Evolutionary conservation across 306 rosid genomes (phyloP).

Genomic region (Acmispon strigosus): DNA sequence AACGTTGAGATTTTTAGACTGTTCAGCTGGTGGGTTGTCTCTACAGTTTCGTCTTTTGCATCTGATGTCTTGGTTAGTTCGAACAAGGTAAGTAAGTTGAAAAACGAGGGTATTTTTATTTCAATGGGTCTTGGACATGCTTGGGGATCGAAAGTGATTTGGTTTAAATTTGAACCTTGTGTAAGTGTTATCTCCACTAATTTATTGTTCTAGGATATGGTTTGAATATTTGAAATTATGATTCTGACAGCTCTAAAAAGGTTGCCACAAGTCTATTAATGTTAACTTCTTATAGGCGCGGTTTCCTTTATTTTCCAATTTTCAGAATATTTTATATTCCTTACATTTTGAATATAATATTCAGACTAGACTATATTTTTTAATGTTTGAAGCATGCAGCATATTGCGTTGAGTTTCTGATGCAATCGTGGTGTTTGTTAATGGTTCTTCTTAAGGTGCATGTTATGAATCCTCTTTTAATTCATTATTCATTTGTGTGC

Average conservation of each 20-base stretch:
- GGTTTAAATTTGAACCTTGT: neutral
- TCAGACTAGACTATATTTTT: neutral
- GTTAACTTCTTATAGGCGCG: neutral
- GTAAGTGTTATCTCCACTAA: neutral
- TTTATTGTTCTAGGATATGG: neutral
- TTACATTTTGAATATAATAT: neutral
- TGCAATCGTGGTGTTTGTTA: neutral
- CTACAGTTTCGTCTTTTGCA: neutral
- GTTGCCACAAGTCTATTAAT: neutral
- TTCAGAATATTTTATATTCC: neutral
- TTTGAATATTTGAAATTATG: neutral
- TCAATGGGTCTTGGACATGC: neutral
- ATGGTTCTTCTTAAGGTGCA: neutral
- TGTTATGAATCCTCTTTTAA: neutral
- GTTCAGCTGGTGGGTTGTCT: conserved; percentile 21
- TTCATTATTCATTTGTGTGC: neutral
- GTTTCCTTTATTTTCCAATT: neutral
- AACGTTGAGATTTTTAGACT: conserved; percentile 23
- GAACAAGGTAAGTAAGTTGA: neutral
- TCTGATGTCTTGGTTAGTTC: conserved; percentile 6
- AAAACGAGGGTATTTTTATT: neutral
- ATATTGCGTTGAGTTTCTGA: neutral
- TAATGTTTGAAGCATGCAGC: neutral
- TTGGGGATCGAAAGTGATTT: conserved; percentile 12
- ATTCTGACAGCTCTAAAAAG: conserved; percentile 1